Evolutionary conservation across 768 basidiomycete species (phyloP), one percentile per base, ranked within the genome.

Genomic region (Mycena galericulata): DNA sequence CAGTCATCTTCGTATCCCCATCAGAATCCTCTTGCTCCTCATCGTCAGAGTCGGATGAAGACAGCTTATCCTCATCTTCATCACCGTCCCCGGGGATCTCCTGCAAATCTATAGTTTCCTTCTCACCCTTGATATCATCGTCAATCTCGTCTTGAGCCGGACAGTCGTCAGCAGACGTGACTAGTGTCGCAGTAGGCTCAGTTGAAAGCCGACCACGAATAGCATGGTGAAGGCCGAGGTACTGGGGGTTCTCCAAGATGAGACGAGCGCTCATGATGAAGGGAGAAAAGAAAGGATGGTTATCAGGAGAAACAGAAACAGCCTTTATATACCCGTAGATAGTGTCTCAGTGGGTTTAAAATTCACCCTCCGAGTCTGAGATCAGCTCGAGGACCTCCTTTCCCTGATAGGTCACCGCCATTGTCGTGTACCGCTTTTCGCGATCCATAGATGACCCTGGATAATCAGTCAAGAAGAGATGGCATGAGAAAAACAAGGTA

Each of bases 11-110:
- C 3, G 24, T 15, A 40, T 67, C 60, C 20, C 67, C 50, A 36
- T 74, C 68, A 29, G 36, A 41, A 32, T 51, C 54, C 6, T 63
- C 76, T 54, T 73, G 63, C 8, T 26, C 53, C 9, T 8, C 29
- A 8, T 64, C 53, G 18, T 47, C 53, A 29, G 74, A 62, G 30
- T 24, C 75, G 20, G n/a, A 76, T 79, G 40, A 70, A 24, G 41
- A 38, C 38, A 9, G n/a, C 12, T 22, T 24, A 17, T 9, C 38
- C 38, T 38, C 38, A 38, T 9, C 10, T 38, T 9, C 38, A 38
- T 38, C 10, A 9, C 38, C 38, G 17, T 38, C 38, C 38, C 17
- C 38, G 38, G 38, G 17, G 17, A 38, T 9, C 38, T 38, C 38
- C 38, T 38, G 38, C 38, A 57, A 29, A 12, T 38, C 36, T 7